Conservation (phyloP, 257 asterid species). For the Cinchona pubescens region DNA sequence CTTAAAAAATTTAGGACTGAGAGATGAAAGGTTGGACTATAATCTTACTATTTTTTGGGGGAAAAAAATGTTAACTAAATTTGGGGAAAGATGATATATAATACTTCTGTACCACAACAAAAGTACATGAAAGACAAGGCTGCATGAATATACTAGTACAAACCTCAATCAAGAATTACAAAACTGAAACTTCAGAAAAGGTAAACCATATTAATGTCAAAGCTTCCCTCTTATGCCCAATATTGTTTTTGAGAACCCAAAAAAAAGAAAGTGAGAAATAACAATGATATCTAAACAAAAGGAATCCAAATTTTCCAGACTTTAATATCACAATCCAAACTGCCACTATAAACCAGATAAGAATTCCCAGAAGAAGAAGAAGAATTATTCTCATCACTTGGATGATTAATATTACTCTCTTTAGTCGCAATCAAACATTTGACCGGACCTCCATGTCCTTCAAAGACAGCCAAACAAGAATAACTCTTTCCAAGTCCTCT, state of each 20-base stretch:
- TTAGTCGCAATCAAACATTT: slow-evolving; percentile 60
- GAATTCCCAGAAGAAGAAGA: slow-evolving; percentile 21
- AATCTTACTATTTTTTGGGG: neutral
- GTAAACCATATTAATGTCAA: neutral
- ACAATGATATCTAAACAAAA: slow-evolving; percentile 1
- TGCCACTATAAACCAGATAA: slow-evolving; percentile 59
- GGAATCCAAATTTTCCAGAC: slow-evolving; percentile 55
- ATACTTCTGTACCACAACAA: neutral
- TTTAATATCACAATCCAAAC: slow-evolving; percentile 68
- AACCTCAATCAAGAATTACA: neutral
- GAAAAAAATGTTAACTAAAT: neutral
- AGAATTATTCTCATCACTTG: neutral
- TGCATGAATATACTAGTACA: neutral
- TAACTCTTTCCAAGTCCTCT: slow-evolving; percentile 51
- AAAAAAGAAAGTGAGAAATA: neutral
- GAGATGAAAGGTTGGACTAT: no score
- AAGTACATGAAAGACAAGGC: neutral
- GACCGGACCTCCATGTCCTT: slow-evolving; percentile 74
- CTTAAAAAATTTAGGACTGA: no score
- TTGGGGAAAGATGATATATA: neutral
- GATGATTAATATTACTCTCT: slow-evolving; percentile 25
- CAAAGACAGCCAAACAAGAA: slow-evolving; percentile 61
- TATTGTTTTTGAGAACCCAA: neutral
- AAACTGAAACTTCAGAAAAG: neutral
- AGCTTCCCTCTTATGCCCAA: neutral